Evolutionary conservation across 2,329 filamentous ascomycete species (phyloP).

Genomic region (Fusarium sacchari): DNA sequence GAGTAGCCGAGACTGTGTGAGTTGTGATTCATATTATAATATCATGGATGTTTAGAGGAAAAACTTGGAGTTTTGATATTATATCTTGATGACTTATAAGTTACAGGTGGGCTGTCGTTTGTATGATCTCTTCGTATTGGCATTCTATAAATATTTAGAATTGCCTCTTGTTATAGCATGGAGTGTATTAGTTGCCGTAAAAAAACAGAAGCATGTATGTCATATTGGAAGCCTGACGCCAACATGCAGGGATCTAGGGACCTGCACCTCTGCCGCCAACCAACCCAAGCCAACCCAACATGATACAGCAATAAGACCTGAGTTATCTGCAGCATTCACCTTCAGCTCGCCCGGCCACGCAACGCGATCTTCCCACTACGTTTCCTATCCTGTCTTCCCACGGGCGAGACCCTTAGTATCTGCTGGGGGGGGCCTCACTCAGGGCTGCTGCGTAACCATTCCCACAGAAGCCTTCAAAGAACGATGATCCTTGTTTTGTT

Average conservation of each 20-base stretch:
- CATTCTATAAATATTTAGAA: constrained; percentile 17
- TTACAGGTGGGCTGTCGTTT: neutral
- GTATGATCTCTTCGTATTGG: neutral
- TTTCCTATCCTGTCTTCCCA: constrained; percentile 19
- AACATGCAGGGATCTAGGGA: constrained; percentile 37
- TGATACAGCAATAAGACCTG: neutral
- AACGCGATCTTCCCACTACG: constrained; percentile 12
- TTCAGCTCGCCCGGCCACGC: constrained; percentile 27
- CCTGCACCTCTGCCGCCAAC: constrained; percentile 30
- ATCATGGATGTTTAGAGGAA: neutral
- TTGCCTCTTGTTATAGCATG: constrained; percentile 9
- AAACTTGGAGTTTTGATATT: neutral
- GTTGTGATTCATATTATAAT: constrained; percentile 1
- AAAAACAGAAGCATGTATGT: constrained; percentile 5
- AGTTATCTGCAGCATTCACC: neutral
- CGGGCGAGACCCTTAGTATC: constrained; percentile 22
- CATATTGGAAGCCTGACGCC: constrained; percentile 25
- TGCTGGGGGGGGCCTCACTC: constrained; percentile 17
- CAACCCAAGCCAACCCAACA: constrained; percentile 7
- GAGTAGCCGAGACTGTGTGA: constrained; percentile 24
- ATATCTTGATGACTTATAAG: neutral
- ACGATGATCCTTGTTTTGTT: constrained; percentile 24
- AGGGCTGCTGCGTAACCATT: constrained; percentile 29
- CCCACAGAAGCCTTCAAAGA: neutral
- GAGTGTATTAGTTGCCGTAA: neutral